Conservation (phyloP, 768 basidiomycete species). For the Leccinum longicurvipes region DNA sequence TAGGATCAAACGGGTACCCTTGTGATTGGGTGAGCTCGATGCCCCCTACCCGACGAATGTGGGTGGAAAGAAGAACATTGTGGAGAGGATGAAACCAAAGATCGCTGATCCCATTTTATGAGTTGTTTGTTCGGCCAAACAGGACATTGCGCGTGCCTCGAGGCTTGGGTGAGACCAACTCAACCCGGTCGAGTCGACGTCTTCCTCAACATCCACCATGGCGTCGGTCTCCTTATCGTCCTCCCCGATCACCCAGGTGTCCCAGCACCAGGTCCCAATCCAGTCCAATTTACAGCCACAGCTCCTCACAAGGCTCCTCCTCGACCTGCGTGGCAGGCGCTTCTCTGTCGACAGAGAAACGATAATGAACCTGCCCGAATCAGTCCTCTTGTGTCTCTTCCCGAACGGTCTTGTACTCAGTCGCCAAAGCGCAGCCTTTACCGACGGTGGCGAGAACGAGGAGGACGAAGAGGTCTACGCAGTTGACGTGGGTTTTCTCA, state of each 20-base stretch:
- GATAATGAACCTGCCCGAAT: conserved; percentile 98
- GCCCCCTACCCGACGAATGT: too few species aligned
- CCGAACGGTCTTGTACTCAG: conserved; percentile 95
- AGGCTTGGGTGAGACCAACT: conserved; percentile 23
- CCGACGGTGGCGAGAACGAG: conserved; percentile 69
- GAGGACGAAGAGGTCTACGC: conserved; percentile 92
- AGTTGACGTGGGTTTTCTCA: conserved; percentile 77
- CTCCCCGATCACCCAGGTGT: conserved; percentile 53
- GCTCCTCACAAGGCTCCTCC: conserved; percentile 80
- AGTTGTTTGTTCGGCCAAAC: conserved; percentile 32
- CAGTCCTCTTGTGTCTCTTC: conserved; percentile 92
- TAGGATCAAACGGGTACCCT: conserved; percentile 4
- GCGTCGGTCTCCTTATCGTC: conserved; percentile 45
- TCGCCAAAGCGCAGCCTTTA: conserved; percentile 73
- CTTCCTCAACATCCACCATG: conserved; percentile 29
- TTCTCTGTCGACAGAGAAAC: conserved; percentile 97
- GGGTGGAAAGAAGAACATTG: too few species aligned
- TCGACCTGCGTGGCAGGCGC: conserved; percentile 88
- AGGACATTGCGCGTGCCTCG: conserved; percentile 28
- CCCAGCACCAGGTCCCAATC: conserved; percentile 50
- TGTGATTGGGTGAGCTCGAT: conserved; percentile 1
- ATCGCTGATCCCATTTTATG: conserved; percentile 1
- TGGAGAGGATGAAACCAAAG: too few species aligned
- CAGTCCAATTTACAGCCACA: conserved; percentile 79
- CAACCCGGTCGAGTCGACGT: conserved; percentile 8